These are phyloP conservation scores for Colletotrichum kahawae DNA, from an alignment of 2,329 filamentous ascomycete genomes.

Conservation along the genomic window DNA sequence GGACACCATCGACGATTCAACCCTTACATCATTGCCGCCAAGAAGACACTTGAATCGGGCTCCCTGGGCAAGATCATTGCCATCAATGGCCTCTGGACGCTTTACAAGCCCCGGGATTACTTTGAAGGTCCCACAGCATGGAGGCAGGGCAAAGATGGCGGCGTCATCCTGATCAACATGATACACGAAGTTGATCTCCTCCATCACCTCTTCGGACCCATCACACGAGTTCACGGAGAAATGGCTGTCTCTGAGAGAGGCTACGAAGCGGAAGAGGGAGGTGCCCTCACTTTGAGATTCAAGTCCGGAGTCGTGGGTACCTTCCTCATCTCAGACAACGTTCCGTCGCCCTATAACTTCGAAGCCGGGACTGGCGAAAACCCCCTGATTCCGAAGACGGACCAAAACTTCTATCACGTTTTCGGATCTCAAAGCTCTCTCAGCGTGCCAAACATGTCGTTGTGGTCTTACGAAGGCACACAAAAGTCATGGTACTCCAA, in stretches of 20 bases:
- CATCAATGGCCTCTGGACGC: conserved; percentile 59
- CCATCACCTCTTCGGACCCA: conserved; percentile 60
- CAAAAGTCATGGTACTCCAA: conserved; percentile 47
- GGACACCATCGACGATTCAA: conserved; percentile 67
- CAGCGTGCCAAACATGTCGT: conserved; percentile 58
- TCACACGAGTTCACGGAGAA: conserved; percentile 56
- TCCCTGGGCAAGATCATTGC: conserved; percentile 54
- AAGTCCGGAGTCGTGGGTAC: conserved; percentile 59
- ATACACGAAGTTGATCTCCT: conserved; percentile 66
- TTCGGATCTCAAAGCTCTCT: conserved; percentile 56
- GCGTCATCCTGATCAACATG: conserved; percentile 61
- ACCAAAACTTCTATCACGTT: conserved; percentile 56
- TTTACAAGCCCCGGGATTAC: conserved; percentile 56
- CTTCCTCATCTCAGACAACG: conserved; percentile 59
- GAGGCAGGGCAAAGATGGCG: conserved; percentile 46
- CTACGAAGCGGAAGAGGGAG: conserved; percentile 60
- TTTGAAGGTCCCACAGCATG: conserved; percentile 47
- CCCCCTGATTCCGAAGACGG: conserved; percentile 49
- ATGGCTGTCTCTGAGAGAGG: conserved; percentile 46
- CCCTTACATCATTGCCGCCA: conserved; percentile 55
- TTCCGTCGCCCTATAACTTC: conserved; percentile 57
- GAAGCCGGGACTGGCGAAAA: conserved; percentile 65
- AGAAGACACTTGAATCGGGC: conserved; percentile 42
- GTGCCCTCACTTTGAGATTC: conserved; percentile 58
- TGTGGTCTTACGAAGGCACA: conserved; percentile 47